Percentiles rank a stretch among this genome's conserved stretches.
These are phyloP conservation scores for Cercospora beticola DNA, from an alignment of 2,329 filamentous ascomycete genomes.

Conservation along the genomic window DNA sequence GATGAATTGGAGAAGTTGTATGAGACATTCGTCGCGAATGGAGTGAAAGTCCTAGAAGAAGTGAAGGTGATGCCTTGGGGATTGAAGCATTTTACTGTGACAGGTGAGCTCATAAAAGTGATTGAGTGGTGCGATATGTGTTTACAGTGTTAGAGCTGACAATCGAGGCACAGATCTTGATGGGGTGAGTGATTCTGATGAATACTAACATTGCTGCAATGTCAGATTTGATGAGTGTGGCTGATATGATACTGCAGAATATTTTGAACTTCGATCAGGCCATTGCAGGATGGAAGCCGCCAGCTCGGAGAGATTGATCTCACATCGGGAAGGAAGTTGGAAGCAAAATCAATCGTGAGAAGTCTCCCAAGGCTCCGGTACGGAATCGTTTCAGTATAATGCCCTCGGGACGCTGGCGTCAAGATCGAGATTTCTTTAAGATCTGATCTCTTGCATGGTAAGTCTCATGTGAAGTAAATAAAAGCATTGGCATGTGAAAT, in stretches of 20 bases:
- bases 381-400: not conserved
- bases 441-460: not conserved
- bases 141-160: not conserved
- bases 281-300: not conserved
- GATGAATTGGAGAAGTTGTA: slow-evolving; percentile 16
- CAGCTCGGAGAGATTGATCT: not conserved
- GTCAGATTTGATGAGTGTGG: not conserved
- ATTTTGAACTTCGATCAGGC: slow-evolving; percentile 7
- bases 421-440: not conserved
- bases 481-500: not conserved
- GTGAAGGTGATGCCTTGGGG: slow-evolving; percentile 16
- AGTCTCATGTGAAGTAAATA: not conserved
- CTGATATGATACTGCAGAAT: slow-evolving; percentile 11
- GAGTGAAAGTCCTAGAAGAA: slow-evolving; percentile 11
- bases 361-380: not conserved
- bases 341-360: not conserved
- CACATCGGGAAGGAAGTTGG: too few species aligned
- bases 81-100: slow-evolving; percentile 17
- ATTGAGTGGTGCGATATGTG: not conserved
- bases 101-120: not conserved
- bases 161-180: slow-evolving; percentile 1
- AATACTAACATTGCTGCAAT: not conserved
- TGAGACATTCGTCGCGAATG: slow-evolving; percentile 1
- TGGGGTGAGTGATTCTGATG: not conserved
- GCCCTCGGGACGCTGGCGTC: not conserved